phyloP scores from a whole-genome alignment of 345 rosid species.

The Populus nigra region DNA sequence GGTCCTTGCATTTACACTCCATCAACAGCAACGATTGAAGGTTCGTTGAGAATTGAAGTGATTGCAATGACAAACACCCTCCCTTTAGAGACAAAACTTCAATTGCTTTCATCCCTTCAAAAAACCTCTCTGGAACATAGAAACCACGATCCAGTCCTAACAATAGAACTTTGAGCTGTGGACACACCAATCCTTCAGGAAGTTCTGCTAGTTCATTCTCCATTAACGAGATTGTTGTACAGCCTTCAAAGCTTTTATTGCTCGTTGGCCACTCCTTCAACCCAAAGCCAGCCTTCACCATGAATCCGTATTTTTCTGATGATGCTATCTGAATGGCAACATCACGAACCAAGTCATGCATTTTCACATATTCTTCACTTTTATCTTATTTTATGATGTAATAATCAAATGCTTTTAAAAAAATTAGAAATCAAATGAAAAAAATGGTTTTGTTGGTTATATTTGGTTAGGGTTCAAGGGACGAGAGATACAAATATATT shows the following conservation, averaged over 20 bases:
- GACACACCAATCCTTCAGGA: not conserved
- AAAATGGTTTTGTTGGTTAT: too few species aligned
- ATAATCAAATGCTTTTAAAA: too few species aligned
- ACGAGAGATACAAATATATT: too few species aligned
- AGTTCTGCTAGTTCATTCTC: not conserved
- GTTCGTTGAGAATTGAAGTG: not conserved
- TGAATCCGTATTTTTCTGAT: not conserved
- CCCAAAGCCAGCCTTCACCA: not conserved
- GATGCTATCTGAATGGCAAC: not conserved
- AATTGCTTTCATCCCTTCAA: slow-evolving; percentile 1
- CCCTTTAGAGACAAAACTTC: not conserved
- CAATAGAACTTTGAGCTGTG: slow-evolving; percentile 1
- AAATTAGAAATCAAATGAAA: too few species aligned
- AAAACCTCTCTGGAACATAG: not conserved
- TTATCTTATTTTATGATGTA: too few species aligned
- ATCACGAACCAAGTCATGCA: slow-evolving; percentile 19
- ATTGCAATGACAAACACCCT: not conserved
- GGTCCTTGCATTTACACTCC: not conserved
- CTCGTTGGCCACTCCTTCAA: not conserved
- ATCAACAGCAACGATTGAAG: not conserved
- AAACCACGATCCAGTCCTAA: not conserved
- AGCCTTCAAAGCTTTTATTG: not conserved
- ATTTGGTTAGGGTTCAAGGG: too few species aligned
- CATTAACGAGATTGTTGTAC: slow-evolving; percentile 3
- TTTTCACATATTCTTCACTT: too few species aligned